These are phyloP conservation scores for Mortierella alpina DNA, from an alignment of 192 early-diverging fungal genomes.

Conservation along the genomic window DNA sequence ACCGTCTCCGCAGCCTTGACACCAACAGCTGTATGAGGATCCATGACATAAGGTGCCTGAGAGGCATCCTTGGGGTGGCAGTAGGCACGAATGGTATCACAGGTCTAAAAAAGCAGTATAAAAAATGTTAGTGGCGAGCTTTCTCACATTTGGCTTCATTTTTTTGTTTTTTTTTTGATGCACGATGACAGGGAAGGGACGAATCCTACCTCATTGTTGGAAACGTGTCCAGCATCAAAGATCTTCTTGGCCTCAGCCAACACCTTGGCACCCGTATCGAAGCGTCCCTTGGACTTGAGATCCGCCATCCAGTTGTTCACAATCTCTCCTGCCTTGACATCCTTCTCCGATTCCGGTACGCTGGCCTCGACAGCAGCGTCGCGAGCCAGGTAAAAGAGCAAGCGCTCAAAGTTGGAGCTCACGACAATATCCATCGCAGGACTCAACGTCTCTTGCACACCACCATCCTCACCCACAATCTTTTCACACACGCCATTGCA, in stretches of 20 bases:
- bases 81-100: conserved; percentile 78
- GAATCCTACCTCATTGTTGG: conserved; percentile 65
- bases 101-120: conserved; percentile 61
- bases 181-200: background rate
- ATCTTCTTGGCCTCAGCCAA: conserved; percentile 73
- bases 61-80: conserved; percentile 61
- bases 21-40: conserved; percentile 98
- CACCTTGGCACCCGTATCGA: conserved; percentile 71
- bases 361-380: conserved; percentile 60
- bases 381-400: conserved; percentile 90
- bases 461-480: conserved; percentile 62
- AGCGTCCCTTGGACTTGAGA: conserved; percentile 76
- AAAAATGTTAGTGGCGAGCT: background rate
- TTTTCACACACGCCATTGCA: conserved; percentile 86
- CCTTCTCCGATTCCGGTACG: conserved; percentile 53
- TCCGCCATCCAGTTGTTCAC: conserved; percentile 83
- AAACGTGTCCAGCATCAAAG: conserved; percentile 81
- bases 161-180: background rate
- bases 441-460: conserved; percentile 80
- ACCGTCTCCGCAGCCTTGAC: conserved; percentile 81
- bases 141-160: background rate
- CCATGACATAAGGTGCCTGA: conserved; percentile 79
- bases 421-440: conserved; percentile 99
- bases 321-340: conserved; percentile 64
- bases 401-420: conserved; percentile 97